Evolutionary conservation across 2,329 filamentous ascomycete genomes (phyloP), one percentile per base, ranked within the genome.

Genomic region (Fusarium sp.): DNA sequence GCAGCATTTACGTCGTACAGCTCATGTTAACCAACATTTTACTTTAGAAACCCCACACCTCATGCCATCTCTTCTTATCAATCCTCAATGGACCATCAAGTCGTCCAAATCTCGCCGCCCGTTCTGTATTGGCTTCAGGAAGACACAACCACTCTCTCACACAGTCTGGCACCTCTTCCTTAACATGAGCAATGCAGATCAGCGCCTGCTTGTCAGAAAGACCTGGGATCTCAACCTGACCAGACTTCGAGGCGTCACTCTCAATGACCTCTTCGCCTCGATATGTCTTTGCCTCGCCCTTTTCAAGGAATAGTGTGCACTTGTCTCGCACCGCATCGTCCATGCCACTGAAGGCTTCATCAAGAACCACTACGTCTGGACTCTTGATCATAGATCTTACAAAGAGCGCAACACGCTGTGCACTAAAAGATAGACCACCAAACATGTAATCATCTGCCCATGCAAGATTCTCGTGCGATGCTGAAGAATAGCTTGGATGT

Each of bases 161-260:
- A 70, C 90, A 91, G 49, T 91, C 90, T 0, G 96, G 96, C 12
- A 98, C 92, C 79, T 99, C 96, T 74, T 97, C 94, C 66, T 90
- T 90, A 64, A 95, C 86, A 80, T 99, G 96, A 65, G 93, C 96
- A 63, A 98, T 95, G 68, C 94, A 93, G n/a, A 98, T 86, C 55
- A 99, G 81, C 1, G 94, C 94, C 80, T 98, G 95, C 23, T 88
- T 79, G 1, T 89, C 83, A 3, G 85, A 84, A 57, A 98, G 79
- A 0, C 93, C 93, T 2, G 75, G 76, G 7, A 95, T 80, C 23
- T 80, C 83, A 2, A 88, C 83, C 3, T 77, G 75, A 0, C 82
- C 86, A 1, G 79, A 71, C 57, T 79, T 81, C 10, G 81, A 78
- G 2, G 79, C 77, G 3, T 85, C 80, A 61, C 84, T 88, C 15